Conservation (phyloP, 106 monocot species). For the Iris macrosiphon region DNA sequence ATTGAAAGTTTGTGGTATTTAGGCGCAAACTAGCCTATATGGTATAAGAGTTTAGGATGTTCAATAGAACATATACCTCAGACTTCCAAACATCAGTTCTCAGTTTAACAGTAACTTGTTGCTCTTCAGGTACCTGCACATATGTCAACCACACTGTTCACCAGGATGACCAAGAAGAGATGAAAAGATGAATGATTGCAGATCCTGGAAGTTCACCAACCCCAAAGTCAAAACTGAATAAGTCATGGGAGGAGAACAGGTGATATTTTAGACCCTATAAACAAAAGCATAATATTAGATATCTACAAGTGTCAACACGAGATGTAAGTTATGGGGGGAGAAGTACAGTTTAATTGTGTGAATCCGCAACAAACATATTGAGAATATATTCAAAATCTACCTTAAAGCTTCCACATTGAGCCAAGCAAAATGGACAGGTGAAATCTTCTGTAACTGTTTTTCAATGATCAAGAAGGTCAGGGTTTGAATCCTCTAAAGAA, state of each 20-base stretch:
- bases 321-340: not conserved
- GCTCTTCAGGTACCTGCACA: constrained; percentile 87
- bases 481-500: constrained; percentile 4
- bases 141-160: not conserved
- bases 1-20: too few species aligned
- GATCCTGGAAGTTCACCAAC: constrained; percentile 65
- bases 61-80: constrained; percentile 43
- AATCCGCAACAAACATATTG: not conserved
- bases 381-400: constrained; percentile 18
- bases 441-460: constrained; percentile 97
- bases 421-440: constrained; percentile 96
- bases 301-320: not conserved
- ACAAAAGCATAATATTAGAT: not conserved
- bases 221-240: constrained; percentile 99
- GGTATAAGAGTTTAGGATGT: too few species aligned
- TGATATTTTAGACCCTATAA: constrained; percentile 85
- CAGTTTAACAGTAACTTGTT: constrained; percentile 93
- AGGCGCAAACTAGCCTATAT: too few species aligned
- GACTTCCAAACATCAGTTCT: constrained; percentile 75
- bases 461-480: constrained; percentile 1
- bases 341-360: too few species aligned
- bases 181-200: not conserved
- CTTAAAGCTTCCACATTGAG: constrained; percentile 89
- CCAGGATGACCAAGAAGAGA: not conserved
- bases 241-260: constrained; percentile 75